Conservation (phyloP, 768 basidiomycete genomes). For the Daedaleopsis sinensis region DNA sequence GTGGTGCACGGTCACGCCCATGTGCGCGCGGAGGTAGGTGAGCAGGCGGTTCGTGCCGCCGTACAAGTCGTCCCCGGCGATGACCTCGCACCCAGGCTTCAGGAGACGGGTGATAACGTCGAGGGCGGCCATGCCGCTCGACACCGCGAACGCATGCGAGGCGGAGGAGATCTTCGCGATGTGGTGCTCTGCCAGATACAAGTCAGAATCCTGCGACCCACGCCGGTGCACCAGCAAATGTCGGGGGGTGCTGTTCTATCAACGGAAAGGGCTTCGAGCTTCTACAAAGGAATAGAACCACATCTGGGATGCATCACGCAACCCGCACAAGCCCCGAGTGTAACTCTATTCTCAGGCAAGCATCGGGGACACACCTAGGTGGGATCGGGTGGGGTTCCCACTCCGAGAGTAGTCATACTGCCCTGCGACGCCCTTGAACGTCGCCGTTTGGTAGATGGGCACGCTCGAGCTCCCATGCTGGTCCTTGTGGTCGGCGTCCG, state of each 20-base stretch:
- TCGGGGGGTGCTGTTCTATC: neutral
- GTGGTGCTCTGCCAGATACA: slow-evolving; percentile 77
- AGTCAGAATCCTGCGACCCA: neutral
- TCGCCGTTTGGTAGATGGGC: slow-evolving; percentile 97
- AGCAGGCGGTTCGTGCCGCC: slow-evolving; percentile 97
- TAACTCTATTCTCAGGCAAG: neutral
- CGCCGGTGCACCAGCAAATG: no score
- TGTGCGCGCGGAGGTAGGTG: slow-evolving; percentile 83
- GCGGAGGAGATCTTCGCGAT: slow-evolving; percentile 97
- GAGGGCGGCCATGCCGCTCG: slow-evolving; percentile 97
- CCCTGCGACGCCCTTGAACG: slow-evolving; percentile 92
- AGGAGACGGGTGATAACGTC: slow-evolving; percentile 93
- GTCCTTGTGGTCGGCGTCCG: slow-evolving; percentile 89
- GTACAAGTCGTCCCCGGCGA: slow-evolving; percentile 97
- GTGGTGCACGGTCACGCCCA: slow-evolving; percentile 88
- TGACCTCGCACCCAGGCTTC: slow-evolving; percentile 93
- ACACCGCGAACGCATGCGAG: slow-evolving; percentile 85
- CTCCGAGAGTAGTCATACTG: slow-evolving; percentile 94
- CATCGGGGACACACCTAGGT: slow-evolving; percentile 68
- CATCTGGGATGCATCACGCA: neutral
- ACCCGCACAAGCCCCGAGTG: neutral
- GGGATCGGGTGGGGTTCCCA: slow-evolving; percentile 95
- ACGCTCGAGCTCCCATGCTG: slow-evolving; percentile 94
- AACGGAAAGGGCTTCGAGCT: neutral
- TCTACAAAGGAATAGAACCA: neutral